Evolutionary conservation across 768 basidiomycete genomes (phyloP), one percentile per base, ranked within the genome.

Genomic region (Botryobasidium botryosum): DNA sequence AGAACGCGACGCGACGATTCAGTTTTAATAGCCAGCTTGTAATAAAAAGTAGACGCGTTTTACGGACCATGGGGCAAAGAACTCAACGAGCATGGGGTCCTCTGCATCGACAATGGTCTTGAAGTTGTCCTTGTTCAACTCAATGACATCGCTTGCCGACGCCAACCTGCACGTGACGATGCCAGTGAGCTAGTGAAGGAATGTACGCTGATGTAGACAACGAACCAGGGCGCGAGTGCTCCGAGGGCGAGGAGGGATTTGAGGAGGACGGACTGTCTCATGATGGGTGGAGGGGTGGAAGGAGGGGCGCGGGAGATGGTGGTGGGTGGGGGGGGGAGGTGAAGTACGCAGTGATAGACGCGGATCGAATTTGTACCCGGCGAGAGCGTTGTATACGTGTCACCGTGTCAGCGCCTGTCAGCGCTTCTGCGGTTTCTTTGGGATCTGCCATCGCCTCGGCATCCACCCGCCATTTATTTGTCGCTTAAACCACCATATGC

Each of bases 31-130:
- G 13, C 10, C 12, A 12, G 37, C 12, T 39, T 12, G 23, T 12
- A 24, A 39, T 21, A 24, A 39, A 12, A 13, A 39, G 24, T 24
- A 28, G 13, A 17, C 12, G 23, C 23, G 45, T 10, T 27, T 26
- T 39, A 51, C 57, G 7, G 56, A 82, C 82, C 82, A 87, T 51
- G 82, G 84, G 23, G 85, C 84, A 58, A 85, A 92, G 77, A 90
- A 97, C 68, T 97, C 92, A 50, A 96, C 83, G 25, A 97, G 71
- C 50, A 87, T 75, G 51, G 92, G 64, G 17, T 77, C 59, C 57
- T 86, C 83, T 3, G 66, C 60, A 49, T 68, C 64, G 47, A 91
- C 74, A 46, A 69, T 59, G 25, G 69, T 62, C 51, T 79, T 71
- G 59, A 94, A 91, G 55, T 68, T 74, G 50, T 67, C 61, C 35